Evolutionary conservation across 257 asterid species (phyloP).

Genomic region (Mentha longifolia): DNA sequence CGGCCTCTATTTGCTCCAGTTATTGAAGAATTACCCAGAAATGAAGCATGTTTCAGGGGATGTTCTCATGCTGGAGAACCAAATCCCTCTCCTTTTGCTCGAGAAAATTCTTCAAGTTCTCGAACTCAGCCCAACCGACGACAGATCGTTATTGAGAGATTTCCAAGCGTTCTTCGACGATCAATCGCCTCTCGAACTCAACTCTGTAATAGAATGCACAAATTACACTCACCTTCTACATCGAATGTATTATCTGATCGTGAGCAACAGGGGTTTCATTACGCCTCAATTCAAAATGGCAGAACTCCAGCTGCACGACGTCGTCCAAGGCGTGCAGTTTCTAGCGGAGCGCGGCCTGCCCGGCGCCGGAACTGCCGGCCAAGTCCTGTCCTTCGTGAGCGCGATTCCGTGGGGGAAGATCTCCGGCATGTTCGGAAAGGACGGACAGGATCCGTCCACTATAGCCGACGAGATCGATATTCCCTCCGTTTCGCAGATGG

Average conservation of each 20-base stretch:
- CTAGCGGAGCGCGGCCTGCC: conserved; percentile 11
- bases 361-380: conserved; percentile 24
- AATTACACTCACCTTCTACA: conserved; percentile 37
- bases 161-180: conserved; percentile 23
- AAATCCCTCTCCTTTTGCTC: conserved; percentile 42
- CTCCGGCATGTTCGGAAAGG: conserved; percentile 2
- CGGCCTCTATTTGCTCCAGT: conserved; percentile 40
- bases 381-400: conserved; percentile 24
- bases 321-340: not conserved
- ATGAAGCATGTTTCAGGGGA: conserved; percentile 29
- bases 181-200: conserved; percentile 42
- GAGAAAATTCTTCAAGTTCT: conserved; percentile 17
- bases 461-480: conserved; percentile 38
- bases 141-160: not conserved
- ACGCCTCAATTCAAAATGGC: not conserved
- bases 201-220: not conserved
- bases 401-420: conserved; percentile 29
- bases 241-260: conserved; percentile 39
- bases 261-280: not conserved
- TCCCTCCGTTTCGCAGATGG: conserved; percentile 43
- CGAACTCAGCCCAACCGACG: not conserved
- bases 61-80: conserved; percentile 53
- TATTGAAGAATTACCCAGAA: conserved; percentile 18
- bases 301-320: not conserved
- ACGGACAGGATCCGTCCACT: not conserved